These are phyloP conservation scores for Gnaphalium uliginosum DNA, from an alignment of 129 eudicot species.

Conservation along the genomic window DNA sequence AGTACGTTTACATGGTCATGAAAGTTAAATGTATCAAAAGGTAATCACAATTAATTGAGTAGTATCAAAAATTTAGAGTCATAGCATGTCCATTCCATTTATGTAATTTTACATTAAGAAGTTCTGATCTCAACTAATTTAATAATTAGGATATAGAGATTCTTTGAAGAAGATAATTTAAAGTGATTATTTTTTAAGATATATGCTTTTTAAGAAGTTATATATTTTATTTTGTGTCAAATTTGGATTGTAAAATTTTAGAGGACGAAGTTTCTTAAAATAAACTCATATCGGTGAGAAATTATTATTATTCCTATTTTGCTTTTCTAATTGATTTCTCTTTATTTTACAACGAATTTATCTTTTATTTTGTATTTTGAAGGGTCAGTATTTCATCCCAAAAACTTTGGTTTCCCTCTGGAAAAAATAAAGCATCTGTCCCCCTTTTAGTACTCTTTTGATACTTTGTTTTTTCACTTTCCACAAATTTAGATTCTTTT, in stretches of 20 bases:
- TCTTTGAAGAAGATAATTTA: too few species aligned
- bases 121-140: too few species aligned
- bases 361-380: not conserved
- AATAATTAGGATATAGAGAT: too few species aligned
- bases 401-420: slow-evolving; percentile 12
- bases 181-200: too few species aligned
- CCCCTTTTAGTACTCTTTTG: slow-evolving; percentile 5
- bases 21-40: not conserved
- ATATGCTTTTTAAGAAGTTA: too few species aligned
- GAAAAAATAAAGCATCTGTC: not conserved
- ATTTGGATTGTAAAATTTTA: too few species aligned
- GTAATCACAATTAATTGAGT: not conserved
- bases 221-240: too few species aligned
- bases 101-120: too few species aligned
- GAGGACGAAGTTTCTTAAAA: too few species aligned
- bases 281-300: too few species aligned
- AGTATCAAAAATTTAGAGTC: too few species aligned
- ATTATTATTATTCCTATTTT: not conserved
- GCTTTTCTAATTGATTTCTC: not conserved
- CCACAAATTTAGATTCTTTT: not conserved
- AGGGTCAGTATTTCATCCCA: slow-evolving; percentile 4
- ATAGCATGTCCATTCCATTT: too few species aligned
- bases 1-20: not conserved
- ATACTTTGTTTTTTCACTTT: not conserved
- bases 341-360: slow-evolving; percentile 12